phyloP scores from a whole-genome alignment of 345 rosid species.

The Zanthoxylum bungeanum region DNA sequence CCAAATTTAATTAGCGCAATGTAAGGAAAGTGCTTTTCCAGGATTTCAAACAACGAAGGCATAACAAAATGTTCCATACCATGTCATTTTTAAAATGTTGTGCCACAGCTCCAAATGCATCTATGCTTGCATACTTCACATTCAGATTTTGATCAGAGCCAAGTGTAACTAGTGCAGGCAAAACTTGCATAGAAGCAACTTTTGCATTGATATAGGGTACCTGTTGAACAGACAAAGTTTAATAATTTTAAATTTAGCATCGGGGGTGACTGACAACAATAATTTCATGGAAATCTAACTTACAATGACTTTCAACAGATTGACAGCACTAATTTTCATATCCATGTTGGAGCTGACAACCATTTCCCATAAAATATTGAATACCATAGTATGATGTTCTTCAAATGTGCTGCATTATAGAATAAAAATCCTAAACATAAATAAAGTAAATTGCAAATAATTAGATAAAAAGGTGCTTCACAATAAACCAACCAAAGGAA shows the following conservation, averaged over 20 bases:
- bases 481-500: constrained; percentile 76
- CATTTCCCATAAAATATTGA: constrained; percentile 94
- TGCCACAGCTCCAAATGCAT: constrained; percentile 95
- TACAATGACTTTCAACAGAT: constrained; percentile 78
- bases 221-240: constrained; percentile 34
- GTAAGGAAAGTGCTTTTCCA: background rate
- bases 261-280: constrained; percentile 12
- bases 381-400: constrained; percentile 77
- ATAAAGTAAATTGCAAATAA: constrained; percentile 20
- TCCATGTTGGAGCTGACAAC: constrained; percentile 76
- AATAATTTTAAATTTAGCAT: background rate
- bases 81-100: constrained; percentile 89
- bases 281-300: constrained; percentile 30
- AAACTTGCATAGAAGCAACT: constrained; percentile 71
- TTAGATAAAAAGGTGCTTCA: background rate
- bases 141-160: constrained; percentile 90
- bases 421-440: constrained; percentile 18
- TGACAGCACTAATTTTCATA: constrained; percentile 78
- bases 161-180: constrained; percentile 92
- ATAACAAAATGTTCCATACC: constrained; percentile 35
- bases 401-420: constrained; percentile 66
- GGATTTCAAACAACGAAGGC: constrained; percentile 1
- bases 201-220: constrained; percentile 83
- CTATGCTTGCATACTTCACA: constrained; percentile 94
- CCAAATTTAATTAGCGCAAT: constrained; percentile 13